Evolutionary conservation across 176 grass and related monocot species (phyloP), one percentile per base, ranked within the genome.

Genomic region (Aegilops tauschii): DNA sequence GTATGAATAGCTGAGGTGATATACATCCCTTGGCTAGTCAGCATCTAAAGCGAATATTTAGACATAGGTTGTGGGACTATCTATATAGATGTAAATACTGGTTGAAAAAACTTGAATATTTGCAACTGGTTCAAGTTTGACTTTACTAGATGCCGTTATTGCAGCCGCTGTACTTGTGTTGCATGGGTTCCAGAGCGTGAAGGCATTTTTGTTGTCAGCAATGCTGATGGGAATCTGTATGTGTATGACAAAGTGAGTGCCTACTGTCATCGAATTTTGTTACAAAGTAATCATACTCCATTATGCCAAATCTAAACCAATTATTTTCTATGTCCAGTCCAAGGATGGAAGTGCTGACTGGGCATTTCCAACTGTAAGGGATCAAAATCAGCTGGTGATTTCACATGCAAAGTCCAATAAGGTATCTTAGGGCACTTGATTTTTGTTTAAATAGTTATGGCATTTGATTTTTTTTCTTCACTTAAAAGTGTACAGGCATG

Each of bases 281-380:
- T 54, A 59, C 29, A n/a, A 61, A 44, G 36, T 88, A 40, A 42
- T 84, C 30, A 39, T 35, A 78, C 68, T 30, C 65, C 21, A 34
- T 86, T 73, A 82, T 13, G 65, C 78, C 42, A 56, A 52, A 30
- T 80, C 84, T 66, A 45, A 85, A 37, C 79, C 86, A 28, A 85
- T 86, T 37, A 77, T 31, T 69, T 73, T 82, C 47, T 80, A 82
- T 83, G 58, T 82, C 29, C 75, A 99, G 94, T 91, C 83, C 80
- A 99, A 99, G 83, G 94, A 99, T 93, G 94, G 94, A 68, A 99
- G 87, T 78, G 91, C 92, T 80, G 97, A 99, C 90, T 91, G 91
- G 87, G 79, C 92, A 16, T 96, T 99, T 92, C 92, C 94, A 56
- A 88, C 86, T 65, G 61, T 99, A 40, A 96, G 94, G 85, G 97